A percentile compares a stretch with the other conserved stretches of the same genome.
Evolutionary conservation across 2,329 filamentous ascomycete genomes (phyloP).

Genomic region (Sporothrix curviconia): DNA sequence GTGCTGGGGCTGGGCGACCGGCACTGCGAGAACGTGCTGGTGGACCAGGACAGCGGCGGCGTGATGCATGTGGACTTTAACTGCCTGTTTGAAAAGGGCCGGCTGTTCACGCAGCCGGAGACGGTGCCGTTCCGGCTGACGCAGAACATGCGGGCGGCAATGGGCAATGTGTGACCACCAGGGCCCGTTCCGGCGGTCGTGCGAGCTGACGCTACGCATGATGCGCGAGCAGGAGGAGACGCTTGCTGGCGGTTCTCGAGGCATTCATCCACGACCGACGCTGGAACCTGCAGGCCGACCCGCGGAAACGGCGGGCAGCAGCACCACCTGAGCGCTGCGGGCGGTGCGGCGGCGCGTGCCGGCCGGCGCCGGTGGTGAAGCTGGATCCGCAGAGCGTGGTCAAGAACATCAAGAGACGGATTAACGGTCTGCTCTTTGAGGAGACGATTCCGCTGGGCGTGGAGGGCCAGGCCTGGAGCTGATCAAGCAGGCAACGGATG

Average conservation of each 20-base stretch:
- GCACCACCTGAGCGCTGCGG: conserved; percentile 36
- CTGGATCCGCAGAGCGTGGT: conserved; percentile 67
- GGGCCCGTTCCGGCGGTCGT: conserved; percentile 83
- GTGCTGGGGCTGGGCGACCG: conserved; percentile 89
- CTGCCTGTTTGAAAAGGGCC: conserved; percentile 96
- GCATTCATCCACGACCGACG: conserved; percentile 94
- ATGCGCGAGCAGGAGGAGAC: conserved; percentile 91
- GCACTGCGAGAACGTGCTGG: conserved; percentile 92
- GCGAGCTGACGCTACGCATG: conserved; percentile 78
- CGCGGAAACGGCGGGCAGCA: conserved; percentile 23
- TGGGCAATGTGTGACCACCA: conserved; percentile 93
- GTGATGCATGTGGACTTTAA: conserved; percentile 99
- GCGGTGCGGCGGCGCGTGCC: conserved; percentile 35
- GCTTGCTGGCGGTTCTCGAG: conserved; percentile 92
- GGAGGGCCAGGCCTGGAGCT: conserved; percentile 96
- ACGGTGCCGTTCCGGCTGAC: conserved; percentile 92
- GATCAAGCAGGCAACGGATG: conserved; percentile 78
- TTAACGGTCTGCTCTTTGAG: conserved; percentile 73
- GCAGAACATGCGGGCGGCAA: conserved; percentile 97
- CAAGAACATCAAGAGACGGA: conserved; percentile 80
- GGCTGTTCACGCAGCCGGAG: conserved; percentile 92
- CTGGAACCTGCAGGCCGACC: conserved; percentile 66
- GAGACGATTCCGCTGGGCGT: conserved; percentile 91
- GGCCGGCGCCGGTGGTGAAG: conserved; percentile 42
- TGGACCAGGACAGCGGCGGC: conserved; percentile 89